phyloP scores from a whole-genome alignment of 2,329 filamentous ascomycete species.

The Ophiocordyceps robertsii region DNA sequence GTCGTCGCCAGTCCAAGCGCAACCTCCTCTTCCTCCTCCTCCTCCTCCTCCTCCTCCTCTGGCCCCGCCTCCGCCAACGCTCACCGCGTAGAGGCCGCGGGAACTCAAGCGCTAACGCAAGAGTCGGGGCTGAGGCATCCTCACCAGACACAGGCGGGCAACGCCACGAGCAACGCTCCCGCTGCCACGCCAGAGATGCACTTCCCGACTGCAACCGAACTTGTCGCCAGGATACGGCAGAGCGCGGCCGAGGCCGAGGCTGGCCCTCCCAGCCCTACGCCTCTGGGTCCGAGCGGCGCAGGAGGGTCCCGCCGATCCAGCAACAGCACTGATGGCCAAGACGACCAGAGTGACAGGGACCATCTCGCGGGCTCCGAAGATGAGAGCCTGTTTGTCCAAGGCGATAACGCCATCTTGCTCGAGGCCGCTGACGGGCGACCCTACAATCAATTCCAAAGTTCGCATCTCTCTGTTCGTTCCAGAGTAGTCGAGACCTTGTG shows the following conservation, averaged over 20 bases:
- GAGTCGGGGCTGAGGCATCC: slow-evolving; percentile 5
- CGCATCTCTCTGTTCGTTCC: not conserved
- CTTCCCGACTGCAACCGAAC: not conserved
- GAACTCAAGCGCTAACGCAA: slow-evolving; percentile 8
- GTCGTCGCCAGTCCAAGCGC: not conserved
- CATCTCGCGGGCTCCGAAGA: not conserved
- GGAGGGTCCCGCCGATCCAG: not conserved
- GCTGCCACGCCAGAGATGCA: not conserved
- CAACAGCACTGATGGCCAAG: not conserved
- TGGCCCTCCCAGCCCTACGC: not conserved
- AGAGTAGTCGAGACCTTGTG: no score
- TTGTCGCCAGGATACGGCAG: not conserved
- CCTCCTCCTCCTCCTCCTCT: not conserved
- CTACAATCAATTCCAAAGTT: not conserved
- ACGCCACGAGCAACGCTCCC: not conserved
- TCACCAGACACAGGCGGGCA: slow-evolving; percentile 1
- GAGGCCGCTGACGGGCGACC: not conserved
- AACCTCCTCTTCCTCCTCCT: not conserved
- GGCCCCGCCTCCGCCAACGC: no score
- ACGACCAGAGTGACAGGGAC: not conserved
- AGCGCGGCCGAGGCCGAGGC: not conserved
- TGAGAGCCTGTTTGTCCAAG: not conserved
- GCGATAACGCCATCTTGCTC: not conserved
- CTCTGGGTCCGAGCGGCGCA: not conserved
- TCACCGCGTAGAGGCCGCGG: not conserved